Conservation (phyloP, 140 eudicot species). For the Ambrosia hybrid region DNA sequence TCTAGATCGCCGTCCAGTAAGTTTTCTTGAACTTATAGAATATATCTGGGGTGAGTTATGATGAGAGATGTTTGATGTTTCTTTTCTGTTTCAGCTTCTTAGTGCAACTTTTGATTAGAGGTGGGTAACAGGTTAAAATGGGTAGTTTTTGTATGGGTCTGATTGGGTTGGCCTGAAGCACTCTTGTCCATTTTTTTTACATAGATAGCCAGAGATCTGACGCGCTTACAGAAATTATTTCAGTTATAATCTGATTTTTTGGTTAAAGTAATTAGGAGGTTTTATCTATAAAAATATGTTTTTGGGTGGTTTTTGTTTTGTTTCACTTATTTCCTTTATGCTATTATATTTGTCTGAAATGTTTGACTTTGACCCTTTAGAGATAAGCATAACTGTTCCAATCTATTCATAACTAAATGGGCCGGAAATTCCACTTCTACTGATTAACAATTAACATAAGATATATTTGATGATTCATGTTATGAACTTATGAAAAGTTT, state of each 20-base stretch:
- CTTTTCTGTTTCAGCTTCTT: no score
- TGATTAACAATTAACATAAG: not conserved
- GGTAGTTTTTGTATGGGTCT: not conserved
- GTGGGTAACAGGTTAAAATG: not conserved
- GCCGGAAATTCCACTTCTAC: not conserved
- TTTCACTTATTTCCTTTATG: not conserved
- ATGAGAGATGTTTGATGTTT: no score
- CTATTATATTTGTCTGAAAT: not conserved
- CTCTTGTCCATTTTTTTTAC: no score
- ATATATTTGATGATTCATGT: not conserved
- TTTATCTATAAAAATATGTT: not conserved
- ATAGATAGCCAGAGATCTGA: no score
- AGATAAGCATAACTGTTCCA: not conserved
- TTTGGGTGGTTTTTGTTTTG: not conserved
- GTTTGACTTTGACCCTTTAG: not conserved
- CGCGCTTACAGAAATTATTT: not conserved
- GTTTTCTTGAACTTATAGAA: slow-evolving; percentile 18
- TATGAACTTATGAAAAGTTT: not conserved
- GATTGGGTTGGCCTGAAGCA: not conserved
- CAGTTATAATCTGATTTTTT: not conserved
- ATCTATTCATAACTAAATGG: not conserved
- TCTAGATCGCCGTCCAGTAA: slow-evolving; percentile 93
- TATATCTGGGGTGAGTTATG: no score
- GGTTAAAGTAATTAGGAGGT: not conserved
- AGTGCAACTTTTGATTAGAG: no score